Evolutionary conservation across 495 filamentous ascomycete species (phyloP), one percentile per base, ranked within the genome.

Genomic region (Pyronema omphalodes): DNA sequence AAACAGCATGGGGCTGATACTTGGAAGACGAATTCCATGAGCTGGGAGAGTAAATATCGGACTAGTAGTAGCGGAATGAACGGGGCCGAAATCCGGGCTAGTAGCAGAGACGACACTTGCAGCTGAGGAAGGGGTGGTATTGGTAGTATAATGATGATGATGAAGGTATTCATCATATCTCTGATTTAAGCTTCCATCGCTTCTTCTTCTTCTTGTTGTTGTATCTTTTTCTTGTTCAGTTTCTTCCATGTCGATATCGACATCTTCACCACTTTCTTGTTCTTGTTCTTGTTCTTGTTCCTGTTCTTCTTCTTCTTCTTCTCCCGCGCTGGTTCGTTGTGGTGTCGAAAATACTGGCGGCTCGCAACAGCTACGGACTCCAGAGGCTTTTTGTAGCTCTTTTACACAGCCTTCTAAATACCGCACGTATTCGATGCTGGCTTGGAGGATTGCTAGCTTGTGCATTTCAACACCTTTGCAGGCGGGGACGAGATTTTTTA

Each of bases 401-500:
- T 73, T 66, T 18, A 96, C 81, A 65, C 91, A 96, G 66, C 83
- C 78, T 63, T 98, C 85, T 1, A 98, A 77, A 61, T 98, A 98
- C 55, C 84, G 84, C 54, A 95, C 80, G 63, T 98, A 96, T 60
- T 96, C 91, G 60, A 98, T 96, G 58, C 86, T 93, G 15, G 91
- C 91, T 79, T 94, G 87, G 46, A 98, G 72, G 57, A 98, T 95
- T 1, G 87, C 88, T 47, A 98, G 74, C 71, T 98, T 98, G 69
- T 98, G 91, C 91, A 98, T 98, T 62, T 94, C 88, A 55, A 85
- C 82, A 15, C 87, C 86, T 7, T 70, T 71, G 63, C 91, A 96
- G 0, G 91, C 93, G 0, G 93, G 93, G 58, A 98, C 93, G 83
- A 98, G 84, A 64, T 83, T 78, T 70, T 95, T 96, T 55, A 98